Percentiles rank a stretch among this genome's conserved stretches.
phyloP scores from a whole-genome alignment of 345 rosid species.

The Aquilaria sinensis region DNA sequence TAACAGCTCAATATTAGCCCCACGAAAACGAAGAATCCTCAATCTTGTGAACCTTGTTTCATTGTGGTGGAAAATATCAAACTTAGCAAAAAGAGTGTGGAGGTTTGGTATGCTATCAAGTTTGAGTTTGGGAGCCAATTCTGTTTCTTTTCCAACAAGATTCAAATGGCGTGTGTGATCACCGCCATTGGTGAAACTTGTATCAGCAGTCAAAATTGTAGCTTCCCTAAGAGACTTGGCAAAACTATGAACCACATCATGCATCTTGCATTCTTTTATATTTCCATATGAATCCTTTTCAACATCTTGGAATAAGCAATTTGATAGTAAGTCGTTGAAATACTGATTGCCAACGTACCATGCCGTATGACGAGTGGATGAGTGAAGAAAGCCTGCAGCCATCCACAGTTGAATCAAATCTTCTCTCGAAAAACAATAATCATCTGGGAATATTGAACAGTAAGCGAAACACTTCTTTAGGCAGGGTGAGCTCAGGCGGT shows the following conservation, averaged over 20 bases:
- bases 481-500: background rate
- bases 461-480: slow-evolving; percentile 11
- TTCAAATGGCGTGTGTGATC: slow-evolving; percentile 4
- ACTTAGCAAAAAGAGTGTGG: background rate
- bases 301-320: slow-evolving; percentile 23
- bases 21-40: background rate
- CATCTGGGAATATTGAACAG: slow-evolving; percentile 8
- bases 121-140: background rate
- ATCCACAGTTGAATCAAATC: slow-evolving; percentile 20
- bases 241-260: slow-evolving; percentile 25
- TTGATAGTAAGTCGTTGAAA: slow-evolving; percentile 14
- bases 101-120: background rate
- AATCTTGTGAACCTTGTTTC: background rate
- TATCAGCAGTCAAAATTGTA: background rate
- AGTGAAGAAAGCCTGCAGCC: slow-evolving; percentile 21
- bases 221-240: slow-evolving; percentile 9
- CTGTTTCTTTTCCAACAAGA: background rate
- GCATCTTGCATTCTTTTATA: slow-evolving; percentile 16
- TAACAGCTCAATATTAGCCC: background rate
- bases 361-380: background rate
- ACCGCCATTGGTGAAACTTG: background rate
- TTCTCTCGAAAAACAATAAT: background rate
- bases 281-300: background rate
- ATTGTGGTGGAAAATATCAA: background rate
- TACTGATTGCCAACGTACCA: slow-evolving; percentile 11